A percentile compares a stretch with the other conserved stretches of the same genome.
These are phyloP conservation scores for Pseudogymnoascus sp. DNA, from an alignment of 2,329 filamentous ascomycete species.

Conservation along the genomic window DNA sequence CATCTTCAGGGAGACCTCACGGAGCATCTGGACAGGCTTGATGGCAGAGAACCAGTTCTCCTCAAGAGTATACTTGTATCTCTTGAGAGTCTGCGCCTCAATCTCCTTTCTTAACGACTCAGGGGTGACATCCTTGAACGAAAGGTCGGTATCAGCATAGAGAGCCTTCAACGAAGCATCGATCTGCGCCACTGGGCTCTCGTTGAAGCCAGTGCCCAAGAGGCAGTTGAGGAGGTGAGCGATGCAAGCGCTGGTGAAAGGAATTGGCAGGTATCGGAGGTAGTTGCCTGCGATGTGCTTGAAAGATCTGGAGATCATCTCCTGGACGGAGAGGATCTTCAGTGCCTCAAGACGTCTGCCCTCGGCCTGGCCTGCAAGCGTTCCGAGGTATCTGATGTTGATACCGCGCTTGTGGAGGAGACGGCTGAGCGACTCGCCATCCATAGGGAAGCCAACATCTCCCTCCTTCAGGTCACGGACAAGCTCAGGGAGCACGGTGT, in stretches of 20 bases:
- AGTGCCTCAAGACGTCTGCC: slow-evolving; percentile 70
- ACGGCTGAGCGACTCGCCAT: slow-evolving; percentile 81
- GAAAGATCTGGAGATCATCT: slow-evolving; percentile 93
- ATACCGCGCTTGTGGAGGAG: slow-evolving; percentile 95
- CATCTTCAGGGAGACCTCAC: slow-evolving; percentile 81
- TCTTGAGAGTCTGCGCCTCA: slow-evolving; percentile 59
- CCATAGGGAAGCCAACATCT: slow-evolving; percentile 96
- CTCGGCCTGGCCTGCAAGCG: slow-evolving; percentile 62
- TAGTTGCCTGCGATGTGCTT: slow-evolving; percentile 83
- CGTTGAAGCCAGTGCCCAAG: slow-evolving; percentile 67
- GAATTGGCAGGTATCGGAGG: slow-evolving; percentile 69
- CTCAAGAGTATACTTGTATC: slow-evolving; percentile 70
- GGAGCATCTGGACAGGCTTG: slow-evolving; percentile 74
- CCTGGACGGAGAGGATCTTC: slow-evolving; percentile 69
- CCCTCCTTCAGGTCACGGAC: slow-evolving; percentile 82
- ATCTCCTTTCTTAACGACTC: slow-evolving; percentile 63
- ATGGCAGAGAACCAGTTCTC: slow-evolving; percentile 59
- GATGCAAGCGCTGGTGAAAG: slow-evolving; percentile 71
- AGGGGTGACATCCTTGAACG: slow-evolving; percentile 72
- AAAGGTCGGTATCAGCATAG: slow-evolving; percentile 74
- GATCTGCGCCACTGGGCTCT: slow-evolving; percentile 68
- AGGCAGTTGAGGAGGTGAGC: slow-evolving; percentile 92
- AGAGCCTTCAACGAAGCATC: slow-evolving; percentile 66
- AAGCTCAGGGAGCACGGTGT: slow-evolving; percentile 74
- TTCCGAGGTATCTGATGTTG: slow-evolving; percentile 93